These are phyloP conservation scores for Oldenlandia corymbosa DNA, from an alignment of 257 asterid genomes.

Conservation along the genomic window DNA sequence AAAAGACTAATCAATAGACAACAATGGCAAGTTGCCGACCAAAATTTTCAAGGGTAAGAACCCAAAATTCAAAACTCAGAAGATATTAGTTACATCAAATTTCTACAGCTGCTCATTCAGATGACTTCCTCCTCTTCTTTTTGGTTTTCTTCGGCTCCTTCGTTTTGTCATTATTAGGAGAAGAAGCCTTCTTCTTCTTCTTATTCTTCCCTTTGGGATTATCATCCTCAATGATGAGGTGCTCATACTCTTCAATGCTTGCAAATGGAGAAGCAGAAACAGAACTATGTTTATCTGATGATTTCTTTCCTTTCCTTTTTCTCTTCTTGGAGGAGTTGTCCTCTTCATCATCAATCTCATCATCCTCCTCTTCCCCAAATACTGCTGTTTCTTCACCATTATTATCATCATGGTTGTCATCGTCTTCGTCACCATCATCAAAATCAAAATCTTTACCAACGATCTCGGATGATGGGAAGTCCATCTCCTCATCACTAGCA, in stretches of 20 bases:
- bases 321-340: constrained; percentile 10
- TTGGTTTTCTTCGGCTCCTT: no score
- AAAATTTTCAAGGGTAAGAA: background rate
- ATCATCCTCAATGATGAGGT: constrained; percentile 48
- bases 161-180: no score
- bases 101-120: constrained; percentile 3
- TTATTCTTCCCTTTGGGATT: constrained; percentile 12
- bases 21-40: no score
- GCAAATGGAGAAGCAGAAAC: constrained; percentile 75
- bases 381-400: constrained; percentile 8
- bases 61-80: background rate
- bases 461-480: constrained; percentile 39
- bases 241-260: constrained; percentile 61
- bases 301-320: constrained; percentile 46
- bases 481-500: constrained; percentile 48
- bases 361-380: constrained; percentile 55
- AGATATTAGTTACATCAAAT: background rate
- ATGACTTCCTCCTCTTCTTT: constrained; percentile 20
- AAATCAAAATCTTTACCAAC: constrained; percentile 30
- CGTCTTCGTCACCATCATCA: constrained; percentile 23
- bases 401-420: constrained; percentile 20
- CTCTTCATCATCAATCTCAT: constrained; percentile 34
- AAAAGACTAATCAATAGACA: no score
- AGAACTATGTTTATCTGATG: constrained; percentile 22
- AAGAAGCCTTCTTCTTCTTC: constrained; percentile 10